Percentiles rank a stretch among this genome's conserved stretches.
Conservation (phyloP, 768 basidiomycete genomes). For the Naganishia onofrii region DNA sequence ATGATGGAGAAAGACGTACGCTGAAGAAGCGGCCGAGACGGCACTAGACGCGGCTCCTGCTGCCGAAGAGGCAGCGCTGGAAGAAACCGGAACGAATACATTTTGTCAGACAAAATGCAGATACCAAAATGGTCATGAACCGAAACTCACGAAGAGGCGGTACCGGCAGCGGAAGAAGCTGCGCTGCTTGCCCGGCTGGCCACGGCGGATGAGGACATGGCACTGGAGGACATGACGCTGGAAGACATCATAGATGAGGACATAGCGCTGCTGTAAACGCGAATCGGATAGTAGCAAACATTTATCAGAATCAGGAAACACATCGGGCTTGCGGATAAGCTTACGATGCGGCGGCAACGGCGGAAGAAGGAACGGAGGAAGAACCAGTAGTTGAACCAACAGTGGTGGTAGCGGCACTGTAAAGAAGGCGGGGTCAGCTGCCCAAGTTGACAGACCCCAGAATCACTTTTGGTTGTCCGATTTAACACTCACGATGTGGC, state of each 20-base stretch:
- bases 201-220: background rate
- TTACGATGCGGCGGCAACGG: constrained; percentile 14
- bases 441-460: no score
- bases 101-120: background rate
- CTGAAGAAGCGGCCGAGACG: background rate
- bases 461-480: constrained; percentile 14
- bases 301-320: background rate
- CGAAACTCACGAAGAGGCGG: constrained; percentile 2
- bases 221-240: constrained; percentile 5
- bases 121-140: no score
- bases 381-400: constrained; percentile 16
- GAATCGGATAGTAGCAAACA: background rate
- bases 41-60: background rate
- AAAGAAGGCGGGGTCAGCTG: constrained; percentile 13
- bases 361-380: constrained; percentile 16
- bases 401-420: constrained; percentile 11
- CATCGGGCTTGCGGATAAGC: background rate
- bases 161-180: background rate
- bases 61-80: constrained; percentile 7
- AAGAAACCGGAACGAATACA: background rate
- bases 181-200: background rate
- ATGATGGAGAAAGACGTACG: background rate
- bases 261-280: background rate
- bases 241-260: no score
- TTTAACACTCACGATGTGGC: constrained; percentile 23